Evolutionary conservation across 768 basidiomycete species (phyloP), one percentile per base, ranked within the genome.

Genomic region (Pisolithus albus): DNA sequence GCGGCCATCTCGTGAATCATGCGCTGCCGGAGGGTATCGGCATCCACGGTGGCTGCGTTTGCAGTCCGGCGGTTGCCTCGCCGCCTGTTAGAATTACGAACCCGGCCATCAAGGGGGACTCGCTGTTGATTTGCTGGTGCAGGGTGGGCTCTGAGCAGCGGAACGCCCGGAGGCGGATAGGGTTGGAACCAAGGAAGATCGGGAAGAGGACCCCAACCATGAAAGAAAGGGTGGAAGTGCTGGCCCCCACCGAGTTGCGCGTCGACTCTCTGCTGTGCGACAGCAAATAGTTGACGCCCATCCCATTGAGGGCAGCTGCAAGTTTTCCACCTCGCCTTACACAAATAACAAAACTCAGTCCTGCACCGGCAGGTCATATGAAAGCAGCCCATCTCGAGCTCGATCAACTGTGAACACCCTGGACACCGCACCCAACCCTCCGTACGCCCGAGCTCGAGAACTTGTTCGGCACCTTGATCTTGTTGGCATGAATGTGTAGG

Each of bases 271-370:
- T 68, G 67, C 50, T 73, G 68, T 0, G 81, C 83, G 4, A 69
- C 74, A 3, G 55, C 68, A 28, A 75, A 10, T 11, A 67, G 23
- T 6, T 56, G 50, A 3, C 24, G 30, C 57, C 86, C 86, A 19
- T 86, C 84, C 83, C 84, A 88, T 52, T 83, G 81, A 0, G 74
- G 72, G 55, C 86, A 88, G 0, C 0, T 13, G 56, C 87, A 89
- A 1, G 66, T 71, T 67, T 85, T 86, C 86, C 86, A 89, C 3
- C 52, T 68, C 21, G 58, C 74, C 70, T 73, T 47, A 71, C 81
- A 74, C 70, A 81, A 54, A 45, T 74, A 75, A 55, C 73, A 74
- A 41, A 74, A 74, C 46, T 73, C 60, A 10, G 65, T 67, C 38
- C 57, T 50, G 57, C 73, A 74, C 24, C 65, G 54, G 49, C 73